phyloP scores from a whole-genome alignment of 2,329 filamentous ascomycete species.

The Chalaropsis ovoidea region DNA sequence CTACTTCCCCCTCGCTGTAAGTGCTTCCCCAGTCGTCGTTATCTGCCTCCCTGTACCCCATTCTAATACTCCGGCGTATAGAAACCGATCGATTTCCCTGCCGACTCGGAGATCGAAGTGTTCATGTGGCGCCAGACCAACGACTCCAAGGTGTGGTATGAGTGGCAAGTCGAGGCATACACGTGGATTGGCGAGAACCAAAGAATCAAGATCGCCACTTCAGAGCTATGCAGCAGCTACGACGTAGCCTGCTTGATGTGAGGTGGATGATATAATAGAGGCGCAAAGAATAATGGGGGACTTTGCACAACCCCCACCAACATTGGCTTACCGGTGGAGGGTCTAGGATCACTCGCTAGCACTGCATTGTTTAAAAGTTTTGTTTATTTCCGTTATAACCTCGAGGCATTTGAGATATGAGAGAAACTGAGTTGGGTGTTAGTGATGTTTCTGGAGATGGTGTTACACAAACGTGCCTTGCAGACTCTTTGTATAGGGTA shows the following conservation, averaged over 20 bases:
- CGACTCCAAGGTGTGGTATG: conserved; percentile 94
- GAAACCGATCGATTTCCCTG: conserved; percentile 77
- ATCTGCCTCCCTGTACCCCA: not conserved
- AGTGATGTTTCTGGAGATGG: too few species aligned
- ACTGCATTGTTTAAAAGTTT: not conserved
- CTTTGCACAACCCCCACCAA: not conserved
- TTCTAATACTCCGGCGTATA: conserved; percentile 33
- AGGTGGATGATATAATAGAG: not conserved
- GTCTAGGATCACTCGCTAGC: not conserved
- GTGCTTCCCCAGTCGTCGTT: conserved; percentile 28
- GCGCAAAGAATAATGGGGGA: not conserved
- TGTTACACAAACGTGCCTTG: too few species aligned
- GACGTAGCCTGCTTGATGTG: conserved; percentile 64
- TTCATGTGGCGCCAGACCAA: conserved; percentile 96
- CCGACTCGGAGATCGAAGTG: conserved; percentile 73
- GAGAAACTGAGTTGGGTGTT: too few species aligned
- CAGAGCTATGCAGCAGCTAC: conserved; percentile 58
- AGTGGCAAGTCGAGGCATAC: conserved; percentile 89
- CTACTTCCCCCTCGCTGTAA: conserved; percentile 88
- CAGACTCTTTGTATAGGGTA: too few species aligned
- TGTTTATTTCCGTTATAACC: not conserved
- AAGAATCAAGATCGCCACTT: conserved; percentile 55
- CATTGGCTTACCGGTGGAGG: not conserved
- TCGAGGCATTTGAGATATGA: not conserved
- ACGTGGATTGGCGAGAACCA: conserved; percentile 50